A percentile compares a stretch with the other conserved stretches of the same genome.
These are phyloP conservation scores for Boletellus deceptivus DNA, from an alignment of 1,284 basidiomycete genomes.

Conservation along the genomic window DNA sequence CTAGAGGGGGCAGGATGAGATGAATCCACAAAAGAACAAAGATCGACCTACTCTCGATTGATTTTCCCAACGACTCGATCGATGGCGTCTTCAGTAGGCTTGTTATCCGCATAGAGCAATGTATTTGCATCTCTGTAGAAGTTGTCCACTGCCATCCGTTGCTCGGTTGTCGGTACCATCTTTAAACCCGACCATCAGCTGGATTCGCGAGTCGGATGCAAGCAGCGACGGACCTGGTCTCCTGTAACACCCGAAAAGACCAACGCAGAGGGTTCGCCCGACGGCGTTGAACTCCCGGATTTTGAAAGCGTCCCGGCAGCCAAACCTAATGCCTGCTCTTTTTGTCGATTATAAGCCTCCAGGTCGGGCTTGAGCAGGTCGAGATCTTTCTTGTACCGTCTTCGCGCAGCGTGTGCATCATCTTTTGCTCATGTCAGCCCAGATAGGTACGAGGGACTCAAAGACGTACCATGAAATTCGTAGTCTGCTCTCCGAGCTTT, in stretches of 20 bases:
- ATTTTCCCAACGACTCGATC: slow-evolving; percentile 91
- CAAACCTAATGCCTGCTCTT: slow-evolving; percentile 77
- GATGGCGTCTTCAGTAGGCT: slow-evolving; percentile 91
- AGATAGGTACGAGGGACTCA: slow-evolving; percentile 14
- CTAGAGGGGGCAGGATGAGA: slow-evolving; percentile 39
- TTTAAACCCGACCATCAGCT: slow-evolving; percentile 24
- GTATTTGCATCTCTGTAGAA: slow-evolving; percentile 90
- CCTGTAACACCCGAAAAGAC: slow-evolving; percentile 51
- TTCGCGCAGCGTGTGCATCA: slow-evolving; percentile 83
- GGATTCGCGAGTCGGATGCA: neutral
- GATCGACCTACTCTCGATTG: slow-evolving; percentile 80
- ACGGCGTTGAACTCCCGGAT: slow-evolving; percentile 38
- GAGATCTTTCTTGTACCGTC: slow-evolving; percentile 89
- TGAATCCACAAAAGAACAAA: neutral
- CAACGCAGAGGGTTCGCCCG: slow-evolving; percentile 34
- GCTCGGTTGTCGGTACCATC: slow-evolving; percentile 53
- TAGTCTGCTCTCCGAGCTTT: slow-evolving; percentile 65
- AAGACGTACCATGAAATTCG: slow-evolving; percentile 68
- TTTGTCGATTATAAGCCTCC: slow-evolving; percentile 79
- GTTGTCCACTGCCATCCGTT: slow-evolving; percentile 70
- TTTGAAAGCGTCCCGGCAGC: slow-evolving; percentile 56
- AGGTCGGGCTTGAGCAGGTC: slow-evolving; percentile 86
- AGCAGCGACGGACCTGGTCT: slow-evolving; percentile 39
- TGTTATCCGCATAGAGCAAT: slow-evolving; percentile 89
- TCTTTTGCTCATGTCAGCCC: slow-evolving; percentile 48